Base-by-base conservation (phyloP, 305 asterid genomes). In the Withania somnifera region DNA sequence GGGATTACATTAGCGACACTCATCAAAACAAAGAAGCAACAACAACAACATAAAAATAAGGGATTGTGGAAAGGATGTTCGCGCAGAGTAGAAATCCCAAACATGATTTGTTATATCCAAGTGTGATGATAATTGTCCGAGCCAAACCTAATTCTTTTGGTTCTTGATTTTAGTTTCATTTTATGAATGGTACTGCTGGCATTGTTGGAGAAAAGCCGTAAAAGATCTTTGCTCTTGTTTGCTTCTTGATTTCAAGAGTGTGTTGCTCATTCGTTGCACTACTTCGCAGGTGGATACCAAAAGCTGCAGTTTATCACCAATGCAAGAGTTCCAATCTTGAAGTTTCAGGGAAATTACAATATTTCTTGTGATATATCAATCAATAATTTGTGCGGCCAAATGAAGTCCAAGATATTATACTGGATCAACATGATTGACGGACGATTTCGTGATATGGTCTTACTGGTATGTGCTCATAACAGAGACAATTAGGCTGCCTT, bases 361-460 rank as follows among this genome's bases (percentile, higher is more conserved):
- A 89, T 93, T 87, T 94, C 97, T 7, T 93, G 98, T 86, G 99
- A 96, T 89, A 86, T 96, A 82, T 96, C 99, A 77, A 84, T 96
- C 79, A 92, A 89, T 89, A 96, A 96, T 84, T 90, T 96, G 86
- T 85, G 86, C 61, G 99, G 98, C 80, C 98, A 96, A 88, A 93
- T 94, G 98, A 96, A 96, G 89, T 96, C 98, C 77, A 94, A 92
- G 84, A 85, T 96, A 78, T 82, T 96, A 75, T 96, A 81, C 84
- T 96, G 99, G 99, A 87, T 96, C 88, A 91, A 84, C 84, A 91
- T 79, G 88, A 94, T 96, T 80, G 99, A 96, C 85, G 92, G 93
- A 57, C 95, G 99, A 77, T 93, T 93, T 81, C 99, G 94, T 50
- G 88, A 88, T 83, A 86, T 96, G 84, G 95, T 94, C 87, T 88